A percentile compares a stretch with the other conserved stretches of the same genome.
phyloP scores from a whole-genome alignment of 176 grass and related monocot genomes.

The Stipa capillata region DNA sequence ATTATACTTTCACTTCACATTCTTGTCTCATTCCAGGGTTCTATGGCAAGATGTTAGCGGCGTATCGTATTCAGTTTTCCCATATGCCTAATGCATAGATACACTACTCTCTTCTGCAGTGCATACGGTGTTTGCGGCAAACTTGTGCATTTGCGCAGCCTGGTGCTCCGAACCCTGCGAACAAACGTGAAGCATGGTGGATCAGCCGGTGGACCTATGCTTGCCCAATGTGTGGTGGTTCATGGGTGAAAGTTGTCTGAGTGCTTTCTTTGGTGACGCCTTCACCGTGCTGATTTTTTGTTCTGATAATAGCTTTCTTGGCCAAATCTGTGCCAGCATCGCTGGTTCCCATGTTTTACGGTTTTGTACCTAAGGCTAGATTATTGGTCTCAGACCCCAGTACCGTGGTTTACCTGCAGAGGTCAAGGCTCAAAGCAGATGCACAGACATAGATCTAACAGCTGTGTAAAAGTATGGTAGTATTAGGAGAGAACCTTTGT shows the following conservation, averaged over 20 bases:
- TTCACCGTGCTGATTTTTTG: neutral
- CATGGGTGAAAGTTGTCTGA: slow-evolving; percentile 94
- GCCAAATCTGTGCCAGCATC: neutral
- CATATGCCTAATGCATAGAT: neutral
- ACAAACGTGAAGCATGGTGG: slow-evolving; percentile 88
- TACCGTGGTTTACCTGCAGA: slow-evolving; percentile 4
- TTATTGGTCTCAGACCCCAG: neutral
- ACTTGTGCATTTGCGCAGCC: slow-evolving; percentile 83
- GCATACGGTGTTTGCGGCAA: slow-evolving; percentile 88
- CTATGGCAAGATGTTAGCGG: neutral
- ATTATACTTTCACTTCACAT: neutral
- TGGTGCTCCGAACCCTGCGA: slow-evolving; percentile 29
- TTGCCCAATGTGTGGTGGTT: slow-evolving; percentile 95
- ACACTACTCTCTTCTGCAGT: slow-evolving; percentile 36
- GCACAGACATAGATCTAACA: neutral
- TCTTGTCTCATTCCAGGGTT: slow-evolving; percentile 11
- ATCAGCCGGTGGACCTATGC: slow-evolving; percentile 81
- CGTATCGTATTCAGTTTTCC: neutral
- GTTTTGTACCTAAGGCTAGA: neutral
- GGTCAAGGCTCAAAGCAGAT: neutral
- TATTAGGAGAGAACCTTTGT: neutral
- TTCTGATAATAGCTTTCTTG: neutral
- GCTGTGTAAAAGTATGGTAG: slow-evolving; percentile 2
- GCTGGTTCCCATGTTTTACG: neutral
- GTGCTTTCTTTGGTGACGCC: neutral